phyloP scores from a whole-genome alignment of 306 rosid genomes.

The Senna tora region DNA sequence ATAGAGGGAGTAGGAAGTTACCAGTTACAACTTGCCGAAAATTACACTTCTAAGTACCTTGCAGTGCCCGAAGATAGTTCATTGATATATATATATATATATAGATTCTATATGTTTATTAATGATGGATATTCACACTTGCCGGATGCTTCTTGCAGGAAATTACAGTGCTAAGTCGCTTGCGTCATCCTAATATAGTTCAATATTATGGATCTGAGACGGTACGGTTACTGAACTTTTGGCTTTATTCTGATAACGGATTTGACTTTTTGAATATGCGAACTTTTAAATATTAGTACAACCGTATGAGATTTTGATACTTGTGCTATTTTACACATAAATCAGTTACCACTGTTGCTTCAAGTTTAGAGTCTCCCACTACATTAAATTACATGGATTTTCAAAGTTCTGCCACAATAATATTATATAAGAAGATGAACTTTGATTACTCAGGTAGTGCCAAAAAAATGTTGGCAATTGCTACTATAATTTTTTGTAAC shows the following conservation, averaged over 20 bases:
- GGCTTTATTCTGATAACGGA: constrained; percentile 17
- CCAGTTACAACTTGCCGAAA: neutral
- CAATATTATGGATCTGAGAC: constrained; percentile 83
- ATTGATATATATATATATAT: neutral
- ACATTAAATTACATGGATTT: constrained; percentile 4
- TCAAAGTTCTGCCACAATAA: constrained; percentile 51
- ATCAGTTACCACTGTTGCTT: constrained; percentile 18
- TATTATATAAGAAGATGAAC: constrained; percentile 38
- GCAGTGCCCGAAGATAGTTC: neutral
- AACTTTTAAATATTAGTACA: neutral
- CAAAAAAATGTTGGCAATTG: constrained; percentile 3
- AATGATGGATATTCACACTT: constrained; percentile 24
- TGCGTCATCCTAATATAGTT: constrained; percentile 90
- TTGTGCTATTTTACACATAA: neutral
- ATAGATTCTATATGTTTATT: neutral
- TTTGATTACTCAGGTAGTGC: constrained; percentile 11
- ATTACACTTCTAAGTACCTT: neutral
- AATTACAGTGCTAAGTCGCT: constrained; percentile 76
- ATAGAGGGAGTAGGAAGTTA: neutral
- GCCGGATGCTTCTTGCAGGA: constrained; percentile 59
- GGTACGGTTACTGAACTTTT: constrained; percentile 45
- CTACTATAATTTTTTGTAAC: constrained; percentile 21
- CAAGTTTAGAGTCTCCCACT: neutral
- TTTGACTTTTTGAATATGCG: constrained; percentile 23
- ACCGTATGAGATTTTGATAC: neutral